phyloP scores from a whole-genome alignment of 805 yeast genomes.

The Huiozyma naganishii region DNA sequence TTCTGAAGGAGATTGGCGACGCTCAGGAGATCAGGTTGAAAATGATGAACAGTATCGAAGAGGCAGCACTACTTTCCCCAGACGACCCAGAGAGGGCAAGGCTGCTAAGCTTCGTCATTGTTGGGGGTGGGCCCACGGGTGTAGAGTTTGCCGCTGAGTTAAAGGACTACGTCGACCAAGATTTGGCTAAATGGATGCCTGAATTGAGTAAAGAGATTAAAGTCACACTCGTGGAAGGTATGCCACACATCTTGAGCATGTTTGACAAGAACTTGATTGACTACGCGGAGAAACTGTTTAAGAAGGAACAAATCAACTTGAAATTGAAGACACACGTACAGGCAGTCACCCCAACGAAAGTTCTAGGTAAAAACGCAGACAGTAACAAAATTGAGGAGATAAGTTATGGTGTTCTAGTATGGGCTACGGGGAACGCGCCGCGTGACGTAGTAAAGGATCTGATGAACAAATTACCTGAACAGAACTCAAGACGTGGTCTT shows the following conservation, averaged over 20 bases:
- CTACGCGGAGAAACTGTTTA: slow-evolving; percentile 73
- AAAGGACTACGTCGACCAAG: slow-evolving; percentile 90
- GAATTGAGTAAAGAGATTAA: slow-evolving; percentile 69
- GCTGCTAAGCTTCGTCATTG: slow-evolving; percentile 78
- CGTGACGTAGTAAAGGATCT: slow-evolving; percentile 63
- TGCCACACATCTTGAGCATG: slow-evolving; percentile 76
- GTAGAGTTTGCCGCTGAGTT: slow-evolving; percentile 95
- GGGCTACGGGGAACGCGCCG: slow-evolving; percentile 97
- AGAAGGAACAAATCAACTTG: slow-evolving; percentile 57
- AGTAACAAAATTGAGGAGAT: slow-evolving; percentile 56
- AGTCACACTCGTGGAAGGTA: slow-evolving; percentile 80
- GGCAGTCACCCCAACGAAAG: slow-evolving; percentile 61
- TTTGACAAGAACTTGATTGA: slow-evolving; percentile 58
- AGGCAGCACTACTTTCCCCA: slow-evolving; percentile 70
- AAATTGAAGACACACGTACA: slow-evolving; percentile 82
- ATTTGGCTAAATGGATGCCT: slow-evolving; percentile 82
- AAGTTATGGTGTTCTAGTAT: slow-evolving; percentile 87
- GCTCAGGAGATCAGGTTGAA: slow-evolving; percentile 74
- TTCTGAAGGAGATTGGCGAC: slow-evolving; percentile 83
- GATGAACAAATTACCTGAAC: slow-evolving; percentile 57
- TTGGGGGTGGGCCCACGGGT: slow-evolving; percentile 99
- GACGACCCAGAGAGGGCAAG: slow-evolving; percentile 70
- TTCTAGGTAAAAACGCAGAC: slow-evolving; percentile 58
- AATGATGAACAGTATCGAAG: slow-evolving; percentile 80
- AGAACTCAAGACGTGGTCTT: slow-evolving; percentile 82